Evolutionary conservation across 2,329 filamentous ascomycete genomes (phyloP).

Genomic region (Nigrospora oryzae): DNA sequence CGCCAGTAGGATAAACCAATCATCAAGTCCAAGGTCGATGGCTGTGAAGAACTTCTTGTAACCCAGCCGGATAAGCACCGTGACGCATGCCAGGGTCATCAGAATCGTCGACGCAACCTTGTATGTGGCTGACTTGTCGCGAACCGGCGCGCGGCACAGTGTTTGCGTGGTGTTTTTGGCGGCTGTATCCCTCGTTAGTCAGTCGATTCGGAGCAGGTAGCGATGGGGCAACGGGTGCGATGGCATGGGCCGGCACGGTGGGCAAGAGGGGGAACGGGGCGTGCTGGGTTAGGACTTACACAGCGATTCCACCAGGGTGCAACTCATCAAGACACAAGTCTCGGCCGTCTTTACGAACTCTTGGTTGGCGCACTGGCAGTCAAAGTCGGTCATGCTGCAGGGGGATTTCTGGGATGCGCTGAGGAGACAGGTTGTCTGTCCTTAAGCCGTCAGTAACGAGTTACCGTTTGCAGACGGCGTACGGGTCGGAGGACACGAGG

Average conservation of each 20-base stretch:
- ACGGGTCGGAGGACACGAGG: background rate
- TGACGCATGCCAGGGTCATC: slow-evolving; percentile 3
- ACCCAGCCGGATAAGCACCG: slow-evolving; percentile 7
- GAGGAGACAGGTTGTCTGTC: background rate
- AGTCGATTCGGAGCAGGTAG: background rate
- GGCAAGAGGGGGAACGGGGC: too few relatives aligned
- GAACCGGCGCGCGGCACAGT: slow-evolving; percentile 6
- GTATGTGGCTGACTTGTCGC: slow-evolving; percentile 6
- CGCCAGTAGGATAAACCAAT: slow-evolving; percentile 8
- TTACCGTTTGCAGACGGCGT: background rate
- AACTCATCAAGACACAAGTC: background rate
- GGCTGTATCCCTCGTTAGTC: slow-evolving; percentile 2
- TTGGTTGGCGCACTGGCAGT: background rate
- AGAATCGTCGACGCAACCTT: slow-evolving; percentile 5
- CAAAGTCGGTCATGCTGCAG: background rate
- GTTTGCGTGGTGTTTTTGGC: slow-evolving; percentile 11
- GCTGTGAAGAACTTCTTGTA: slow-evolving; percentile 8
- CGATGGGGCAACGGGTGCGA: too few relatives aligned
- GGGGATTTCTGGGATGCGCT: background rate
- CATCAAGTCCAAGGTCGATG: slow-evolving; percentile 8
- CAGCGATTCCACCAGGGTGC: background rate
- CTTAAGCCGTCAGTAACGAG: background rate
- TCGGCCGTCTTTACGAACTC: background rate
- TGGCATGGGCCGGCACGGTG: too few relatives aligned
- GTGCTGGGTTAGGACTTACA: background rate